phyloP scores from a whole-genome alignment of 176 grass and related monocot genomes.

The Lolium perenne region DNA sequence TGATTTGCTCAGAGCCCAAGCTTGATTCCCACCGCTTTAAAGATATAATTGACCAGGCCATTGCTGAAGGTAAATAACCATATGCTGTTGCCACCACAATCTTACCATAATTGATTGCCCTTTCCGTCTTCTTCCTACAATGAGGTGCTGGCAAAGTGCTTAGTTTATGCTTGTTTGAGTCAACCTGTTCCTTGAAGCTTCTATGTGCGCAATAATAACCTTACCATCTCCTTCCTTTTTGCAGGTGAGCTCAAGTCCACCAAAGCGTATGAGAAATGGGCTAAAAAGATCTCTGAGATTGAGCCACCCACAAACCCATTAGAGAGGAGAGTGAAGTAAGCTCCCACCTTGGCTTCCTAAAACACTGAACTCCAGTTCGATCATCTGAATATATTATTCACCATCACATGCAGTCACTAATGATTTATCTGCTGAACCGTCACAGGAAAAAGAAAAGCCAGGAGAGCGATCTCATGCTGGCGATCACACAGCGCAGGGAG shows the following conservation, averaged over 20 bases:
- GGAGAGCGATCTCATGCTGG: conserved; percentile 62
- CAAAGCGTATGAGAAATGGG: conserved; percentile 82
- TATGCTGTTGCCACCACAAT: neutral
- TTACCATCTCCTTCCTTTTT: conserved; percentile 2
- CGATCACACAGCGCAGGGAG: conserved; percentile 64
- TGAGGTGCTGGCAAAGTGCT: neutral
- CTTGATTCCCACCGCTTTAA: conserved; percentile 94
- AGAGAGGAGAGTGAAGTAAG: conserved; percentile 81
- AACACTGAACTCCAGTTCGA: neutral
- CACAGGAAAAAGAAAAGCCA: conserved; percentile 67
- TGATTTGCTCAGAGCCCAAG: conserved; percentile 94
- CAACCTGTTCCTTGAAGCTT: conserved; percentile 18
- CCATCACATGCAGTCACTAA: neutral
- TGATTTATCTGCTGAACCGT: neutral
- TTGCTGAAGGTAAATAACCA: conserved; percentile 71
- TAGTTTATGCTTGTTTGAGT: conserved; percentile 21
- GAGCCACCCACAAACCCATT: conserved; percentile 87
- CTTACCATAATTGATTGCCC: neutral
- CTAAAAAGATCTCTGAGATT: conserved; percentile 78
- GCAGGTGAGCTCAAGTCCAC: conserved; percentile 79
- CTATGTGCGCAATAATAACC: neutral
- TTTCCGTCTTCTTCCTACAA: neutral
- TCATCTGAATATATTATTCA: neutral
- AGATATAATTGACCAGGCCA: conserved; percentile 94
- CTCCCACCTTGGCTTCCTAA: neutral